These are phyloP conservation scores for Rhynchospora pubera DNA, from an alignment of 176 grass and related monocot genomes.

Conservation along the genomic window DNA sequence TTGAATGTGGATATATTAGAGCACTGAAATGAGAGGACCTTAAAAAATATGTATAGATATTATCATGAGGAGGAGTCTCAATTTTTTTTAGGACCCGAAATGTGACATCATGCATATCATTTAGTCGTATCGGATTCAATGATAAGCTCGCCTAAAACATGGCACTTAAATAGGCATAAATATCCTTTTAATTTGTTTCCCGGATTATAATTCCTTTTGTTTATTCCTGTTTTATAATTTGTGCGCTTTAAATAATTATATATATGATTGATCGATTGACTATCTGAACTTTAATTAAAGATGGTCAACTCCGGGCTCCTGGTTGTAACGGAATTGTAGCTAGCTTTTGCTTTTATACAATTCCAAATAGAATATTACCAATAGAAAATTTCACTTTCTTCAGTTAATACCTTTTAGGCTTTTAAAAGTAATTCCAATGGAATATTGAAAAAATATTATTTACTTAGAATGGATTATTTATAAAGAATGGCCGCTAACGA, in stretches of 20 bases:
- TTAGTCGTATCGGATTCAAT: neutral
- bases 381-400: too few species aligned
- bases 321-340: neutral
- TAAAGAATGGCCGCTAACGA: too few species aligned
- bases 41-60: neutral
- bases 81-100: neutral
- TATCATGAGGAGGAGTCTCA: neutral
- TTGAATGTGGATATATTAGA: constrained; percentile 2
- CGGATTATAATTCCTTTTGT: neutral
- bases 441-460: too few species aligned
- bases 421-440: neutral
- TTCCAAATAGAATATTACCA: neutral
- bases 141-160: neutral
- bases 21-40: neutral
- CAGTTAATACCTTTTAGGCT: too few species aligned
- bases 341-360: neutral
- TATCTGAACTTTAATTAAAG: neutral
- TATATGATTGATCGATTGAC: neutral
- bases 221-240: neutral
- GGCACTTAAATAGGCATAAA: neutral
- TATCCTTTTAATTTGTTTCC: neutral
- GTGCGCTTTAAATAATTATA: neutral
- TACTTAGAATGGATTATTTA: too few species aligned
- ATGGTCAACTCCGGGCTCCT: neutral
- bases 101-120: neutral